Percentiles rank a stretch among this genome's conserved stretches.
Evolutionary conservation across 805 yeast species (phyloP).

Genomic region (Candida caryicola): DNA sequence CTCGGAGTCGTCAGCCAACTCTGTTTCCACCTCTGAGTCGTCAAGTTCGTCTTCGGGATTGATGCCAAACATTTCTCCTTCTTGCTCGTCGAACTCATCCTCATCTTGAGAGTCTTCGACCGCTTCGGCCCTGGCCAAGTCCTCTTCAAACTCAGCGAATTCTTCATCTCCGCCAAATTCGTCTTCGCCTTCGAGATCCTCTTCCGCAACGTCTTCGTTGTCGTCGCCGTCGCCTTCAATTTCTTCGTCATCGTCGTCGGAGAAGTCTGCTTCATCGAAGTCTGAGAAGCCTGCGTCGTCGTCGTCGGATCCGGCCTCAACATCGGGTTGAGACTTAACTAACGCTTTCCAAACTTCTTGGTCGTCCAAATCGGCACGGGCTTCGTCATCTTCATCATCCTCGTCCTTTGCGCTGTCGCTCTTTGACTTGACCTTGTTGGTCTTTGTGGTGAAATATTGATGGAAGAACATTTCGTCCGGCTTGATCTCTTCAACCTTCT

Average conservation of each 20-base stretch:
- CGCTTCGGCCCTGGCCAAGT: slow-evolving; percentile 17
- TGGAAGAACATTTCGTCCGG: slow-evolving; percentile 89
- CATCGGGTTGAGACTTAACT: slow-evolving; percentile 70
- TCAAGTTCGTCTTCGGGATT: slow-evolving; percentile 27
- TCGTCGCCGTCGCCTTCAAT: slow-evolving; percentile 24
- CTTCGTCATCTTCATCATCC: slow-evolving; percentile 31
- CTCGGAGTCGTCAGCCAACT: slow-evolving; percentile 13
- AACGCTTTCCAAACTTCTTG: slow-evolving; percentile 81
- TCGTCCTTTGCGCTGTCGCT: slow-evolving; percentile 22
- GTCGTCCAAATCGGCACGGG: slow-evolving; percentile 52
- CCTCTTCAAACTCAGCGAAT: slow-evolving; percentile 20
- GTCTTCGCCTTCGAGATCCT: slow-evolving; percentile 24
- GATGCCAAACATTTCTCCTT: slow-evolving; percentile 18
- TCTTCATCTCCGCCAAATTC: slow-evolving; percentile 23
- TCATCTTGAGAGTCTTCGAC: slow-evolving; percentile 17
- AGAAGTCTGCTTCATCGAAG: slow-evolving; percentile 45
- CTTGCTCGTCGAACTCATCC: slow-evolving; percentile 20
- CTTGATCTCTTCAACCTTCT: slow-evolving; percentile 59
- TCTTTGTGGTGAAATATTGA: slow-evolving; percentile 73
- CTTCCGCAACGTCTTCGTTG: slow-evolving; percentile 21
- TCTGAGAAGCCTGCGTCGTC: slow-evolving; percentile 29
- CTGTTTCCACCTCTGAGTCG: slow-evolving; percentile 13
- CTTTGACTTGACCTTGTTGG: slow-evolving; percentile 30
- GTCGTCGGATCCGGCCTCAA: slow-evolving; percentile 46
- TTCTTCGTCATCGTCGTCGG: slow-evolving; percentile 41